A percentile compares a stretch with the other conserved stretches of the same genome.
Conservation (phyloP, 2,329 filamentous ascomycete genomes). For the Venturia aucupariae region DNA sequence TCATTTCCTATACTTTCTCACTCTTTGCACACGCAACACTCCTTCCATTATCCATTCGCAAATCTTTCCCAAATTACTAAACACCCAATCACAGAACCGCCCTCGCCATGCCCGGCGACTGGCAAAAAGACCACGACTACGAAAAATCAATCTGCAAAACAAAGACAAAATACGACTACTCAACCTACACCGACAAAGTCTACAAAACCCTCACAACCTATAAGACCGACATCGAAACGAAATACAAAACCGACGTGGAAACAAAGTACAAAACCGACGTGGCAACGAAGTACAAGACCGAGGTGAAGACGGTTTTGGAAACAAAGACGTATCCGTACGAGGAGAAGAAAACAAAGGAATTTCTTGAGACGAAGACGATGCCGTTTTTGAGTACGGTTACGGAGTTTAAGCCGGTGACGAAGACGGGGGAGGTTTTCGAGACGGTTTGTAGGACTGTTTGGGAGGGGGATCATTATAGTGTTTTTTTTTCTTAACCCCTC, state of each 20-base stretch:
- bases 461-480: neutral
- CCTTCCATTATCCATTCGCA: neutral
- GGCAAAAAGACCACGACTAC: constrained; percentile 7
- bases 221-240: neutral
- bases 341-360: neutral
- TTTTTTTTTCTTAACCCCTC: neutral
- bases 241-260: neutral
- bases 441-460: neutral
- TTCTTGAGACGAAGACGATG: neutral
- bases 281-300: neutral
- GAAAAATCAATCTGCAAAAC: constrained; percentile 3
- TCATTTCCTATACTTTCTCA: neutral
- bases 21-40: neutral
- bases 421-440: neutral
- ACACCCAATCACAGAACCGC: neutral
- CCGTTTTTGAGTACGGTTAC: neutral
- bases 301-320: neutral
- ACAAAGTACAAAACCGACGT: neutral
- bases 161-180: neutral
- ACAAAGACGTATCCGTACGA: constrained; percentile 4
- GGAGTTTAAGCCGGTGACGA: neutral
- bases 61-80: neutral
- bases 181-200: constrained; percentile 1
- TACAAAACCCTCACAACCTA: neutral
- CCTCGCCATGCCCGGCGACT: constrained; percentile 6